A percentile compares a stretch with the other conserved stretches of the same genome.
Evolutionary conservation across 1,284 basidiomycete species (phyloP).

Genomic region (Leccinum subfulvum): DNA sequence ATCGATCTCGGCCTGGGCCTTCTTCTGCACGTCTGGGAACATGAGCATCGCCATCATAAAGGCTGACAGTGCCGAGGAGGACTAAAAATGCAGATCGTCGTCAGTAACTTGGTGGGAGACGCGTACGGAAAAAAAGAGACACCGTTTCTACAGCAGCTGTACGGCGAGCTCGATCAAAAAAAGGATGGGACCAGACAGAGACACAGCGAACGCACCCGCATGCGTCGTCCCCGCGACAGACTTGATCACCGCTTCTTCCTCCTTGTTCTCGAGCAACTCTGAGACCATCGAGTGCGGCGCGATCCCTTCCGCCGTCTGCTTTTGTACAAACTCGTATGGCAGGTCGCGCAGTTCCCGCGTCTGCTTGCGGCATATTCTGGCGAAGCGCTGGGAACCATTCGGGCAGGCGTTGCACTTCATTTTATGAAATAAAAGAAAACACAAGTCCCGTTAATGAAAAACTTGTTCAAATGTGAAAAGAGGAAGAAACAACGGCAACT

Average conservation of each 20-base stretch:
- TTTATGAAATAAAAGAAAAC: not conserved
- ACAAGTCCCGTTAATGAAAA: not conserved
- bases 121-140: not conserved
- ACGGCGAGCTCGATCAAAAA: not conserved
- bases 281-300: constrained; percentile 23
- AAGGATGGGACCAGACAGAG: too few species aligned
- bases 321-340: constrained; percentile 27
- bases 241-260: constrained; percentile 30
- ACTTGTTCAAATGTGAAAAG: too few species aligned
- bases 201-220: constrained; percentile 1
- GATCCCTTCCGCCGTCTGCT: constrained; percentile 21
- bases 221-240: constrained; percentile 27
- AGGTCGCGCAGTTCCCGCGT: constrained; percentile 24
- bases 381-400: constrained; percentile 32
- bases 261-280: constrained; percentile 23
- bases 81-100: constrained; percentile 16
- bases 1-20: constrained; percentile 25
- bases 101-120: not conserved
- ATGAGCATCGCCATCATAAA: constrained; percentile 31
- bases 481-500: not conserved
- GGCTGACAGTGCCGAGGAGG: constrained; percentile 15
- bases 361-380: constrained; percentile 19
- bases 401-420: constrained; percentile 26
- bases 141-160: constrained; percentile 21
- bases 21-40: constrained; percentile 24